phyloP scores from a whole-genome alignment of 2,329 filamentous ascomycete species.

The Talaromyces albobiverticillius region DNA sequence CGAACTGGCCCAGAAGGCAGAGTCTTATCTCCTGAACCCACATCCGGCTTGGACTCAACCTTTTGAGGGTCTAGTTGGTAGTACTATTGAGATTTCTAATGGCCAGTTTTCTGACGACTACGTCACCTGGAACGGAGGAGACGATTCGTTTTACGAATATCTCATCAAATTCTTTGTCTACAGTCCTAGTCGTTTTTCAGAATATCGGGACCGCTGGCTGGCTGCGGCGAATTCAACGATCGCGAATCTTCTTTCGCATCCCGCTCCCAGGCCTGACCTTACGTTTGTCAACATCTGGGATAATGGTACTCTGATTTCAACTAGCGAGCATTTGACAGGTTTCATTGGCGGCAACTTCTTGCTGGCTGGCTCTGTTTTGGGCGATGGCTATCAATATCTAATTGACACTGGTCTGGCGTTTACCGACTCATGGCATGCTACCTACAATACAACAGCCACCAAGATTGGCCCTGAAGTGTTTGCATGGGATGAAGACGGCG shows the following conservation, averaged over 20 bases:
- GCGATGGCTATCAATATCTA: conserved; percentile 60
- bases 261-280: conserved; percentile 63
- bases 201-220: conserved; percentile 73
- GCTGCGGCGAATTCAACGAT: conserved; percentile 74
- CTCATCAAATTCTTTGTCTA: conserved; percentile 90
- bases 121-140: conserved; percentile 75
- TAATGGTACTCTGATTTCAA: conserved; percentile 32
- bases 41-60: conserved; percentile 63
- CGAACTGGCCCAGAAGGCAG: conserved; percentile 62
- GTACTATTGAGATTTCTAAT: conserved; percentile 60
- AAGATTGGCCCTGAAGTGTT: conserved; percentile 75
- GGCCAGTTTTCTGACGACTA: conserved; percentile 64
- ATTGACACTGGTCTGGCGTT: conserved; percentile 71
- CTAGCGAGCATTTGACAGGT: conserved; percentile 62
- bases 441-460: conserved; percentile 66
- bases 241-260: conserved; percentile 66
- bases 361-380: conserved; percentile 70
- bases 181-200: conserved; percentile 60
- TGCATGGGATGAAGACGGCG: conserved; percentile 55
- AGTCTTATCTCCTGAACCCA: conserved; percentile 68
- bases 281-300: conserved; percentile 57
- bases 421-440: conserved; percentile 69
- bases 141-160: conserved; percentile 84
- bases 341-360: conserved; percentile 86
- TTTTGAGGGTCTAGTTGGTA: conserved; percentile 74